phyloP scores from a whole-genome alignment of 495 filamentous ascomycete species.

The Cladorrhinum samala region DNA sequence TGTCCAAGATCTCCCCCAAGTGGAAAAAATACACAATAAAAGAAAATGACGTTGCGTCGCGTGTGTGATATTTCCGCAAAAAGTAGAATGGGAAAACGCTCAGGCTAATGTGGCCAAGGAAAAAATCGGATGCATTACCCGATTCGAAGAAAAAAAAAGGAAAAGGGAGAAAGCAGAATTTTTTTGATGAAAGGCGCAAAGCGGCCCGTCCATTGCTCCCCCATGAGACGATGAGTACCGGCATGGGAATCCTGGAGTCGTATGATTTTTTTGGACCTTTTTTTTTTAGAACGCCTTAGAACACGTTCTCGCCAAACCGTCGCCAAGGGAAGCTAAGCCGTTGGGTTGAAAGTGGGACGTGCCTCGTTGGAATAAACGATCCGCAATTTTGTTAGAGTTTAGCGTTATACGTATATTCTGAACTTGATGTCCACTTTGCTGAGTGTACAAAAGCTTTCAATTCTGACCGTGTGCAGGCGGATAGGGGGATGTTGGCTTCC shows the following conservation, averaged over 20 bases:
- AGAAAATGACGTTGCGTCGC: neutral
- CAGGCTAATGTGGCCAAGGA: neutral
- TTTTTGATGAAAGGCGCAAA: neutral
- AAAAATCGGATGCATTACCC: neutral
- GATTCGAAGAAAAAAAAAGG: neutral
- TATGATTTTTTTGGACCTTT: too few species aligned
- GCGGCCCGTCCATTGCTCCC: too few species aligned
- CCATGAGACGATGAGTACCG: neutral
- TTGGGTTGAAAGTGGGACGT: neutral
- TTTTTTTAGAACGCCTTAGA: neutral
- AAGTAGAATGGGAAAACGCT: neutral
- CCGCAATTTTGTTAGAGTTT: too few species aligned
- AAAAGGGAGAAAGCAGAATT: too few species aligned
- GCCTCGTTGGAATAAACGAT: too few species aligned
- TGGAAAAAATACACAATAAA: too few species aligned
- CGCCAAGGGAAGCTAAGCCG: neutral
- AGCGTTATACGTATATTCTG: too few species aligned
- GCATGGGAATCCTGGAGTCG: neutral
- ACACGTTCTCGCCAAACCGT: neutral
- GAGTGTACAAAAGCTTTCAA: too few species aligned
- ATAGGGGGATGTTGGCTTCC: too few species aligned
- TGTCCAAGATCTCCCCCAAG: too few species aligned
- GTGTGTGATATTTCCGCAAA: neutral
- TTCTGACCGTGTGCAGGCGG: too few species aligned
- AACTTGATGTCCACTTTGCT: too few species aligned